phyloP scores from a whole-genome alignment of 208 protist genomes.

The Trypanosomatidae sp. region DNA sequence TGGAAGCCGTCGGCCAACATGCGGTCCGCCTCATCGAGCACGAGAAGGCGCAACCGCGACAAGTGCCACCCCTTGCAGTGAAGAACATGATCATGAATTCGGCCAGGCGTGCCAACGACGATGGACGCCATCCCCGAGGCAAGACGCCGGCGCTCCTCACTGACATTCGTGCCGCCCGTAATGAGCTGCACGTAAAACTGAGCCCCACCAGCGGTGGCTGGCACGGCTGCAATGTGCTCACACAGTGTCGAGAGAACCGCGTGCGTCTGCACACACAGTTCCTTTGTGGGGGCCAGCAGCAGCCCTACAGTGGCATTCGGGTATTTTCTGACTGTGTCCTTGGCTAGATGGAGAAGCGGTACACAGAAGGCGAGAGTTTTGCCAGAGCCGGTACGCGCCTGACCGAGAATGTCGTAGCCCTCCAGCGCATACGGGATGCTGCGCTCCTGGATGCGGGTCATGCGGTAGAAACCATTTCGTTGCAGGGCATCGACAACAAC shows the following conservation, averaged over 20 bases:
- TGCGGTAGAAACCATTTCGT: conserved; percentile 69
- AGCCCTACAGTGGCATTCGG: conserved; percentile 69
- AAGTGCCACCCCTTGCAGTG: conserved; percentile 84
- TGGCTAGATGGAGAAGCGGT: conserved; percentile 92
- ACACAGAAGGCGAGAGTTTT: conserved; percentile 95
- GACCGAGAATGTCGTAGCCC: conserved; percentile 89
- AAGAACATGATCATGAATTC: conserved; percentile 86
- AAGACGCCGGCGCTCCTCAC: conserved; percentile 71
- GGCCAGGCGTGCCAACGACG: conserved; percentile 88
- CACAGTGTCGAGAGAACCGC: conserved; percentile 83
- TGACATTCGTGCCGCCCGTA: conserved; percentile 87
- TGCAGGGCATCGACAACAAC: conserved; percentile 55
- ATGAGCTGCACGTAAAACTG: conserved; percentile 84
- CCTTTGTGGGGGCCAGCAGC: conserved; percentile 91
- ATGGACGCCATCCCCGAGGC: conserved; percentile 53
- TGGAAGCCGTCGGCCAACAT: conserved; percentile 99
- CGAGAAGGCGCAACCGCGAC: conserved; percentile 94
- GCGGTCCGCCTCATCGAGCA: conserved; percentile 99
- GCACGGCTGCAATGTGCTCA: conserved; percentile 49
- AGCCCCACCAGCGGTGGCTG: conserved; percentile 6
- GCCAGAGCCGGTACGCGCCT: conserved; percentile 94
- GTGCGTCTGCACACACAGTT: conserved; percentile 93
- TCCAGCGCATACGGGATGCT: conserved; percentile 92
- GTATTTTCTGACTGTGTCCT: conserved; percentile 42
- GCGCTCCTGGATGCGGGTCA: conserved; percentile 95